These are phyloP conservation scores for Parastagonospora nodorum DNA, from an alignment of 2,329 filamentous ascomycete genomes.

Conservation along the genomic window DNA sequence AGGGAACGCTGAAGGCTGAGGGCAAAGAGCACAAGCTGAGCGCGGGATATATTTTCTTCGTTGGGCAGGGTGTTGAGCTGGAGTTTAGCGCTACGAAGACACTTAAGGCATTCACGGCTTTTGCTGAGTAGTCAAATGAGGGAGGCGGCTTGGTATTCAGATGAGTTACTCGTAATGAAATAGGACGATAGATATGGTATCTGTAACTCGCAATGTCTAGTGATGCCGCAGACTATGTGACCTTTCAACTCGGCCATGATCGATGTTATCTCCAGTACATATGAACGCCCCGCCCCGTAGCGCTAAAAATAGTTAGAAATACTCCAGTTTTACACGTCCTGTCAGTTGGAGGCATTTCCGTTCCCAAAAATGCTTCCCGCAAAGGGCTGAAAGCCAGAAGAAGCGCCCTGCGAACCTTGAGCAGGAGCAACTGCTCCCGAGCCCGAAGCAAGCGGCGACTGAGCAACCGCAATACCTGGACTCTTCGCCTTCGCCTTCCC, in stretches of 20 bases:
- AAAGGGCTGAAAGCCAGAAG: neutral
- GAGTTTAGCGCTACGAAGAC: conserved; percentile 51
- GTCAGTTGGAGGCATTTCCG: neutral
- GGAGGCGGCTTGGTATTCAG: conserved; percentile 10
- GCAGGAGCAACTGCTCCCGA: neutral
- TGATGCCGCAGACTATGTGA: too few relatives aligned
- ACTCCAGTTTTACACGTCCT: too few relatives aligned
- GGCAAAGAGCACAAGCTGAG: conserved; percentile 59
- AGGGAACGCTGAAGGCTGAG: conserved; percentile 61
- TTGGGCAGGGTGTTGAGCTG: conserved; percentile 63
- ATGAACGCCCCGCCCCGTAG: too few relatives aligned
- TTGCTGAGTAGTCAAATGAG: conserved; percentile 44
- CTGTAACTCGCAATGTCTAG: too few relatives aligned
- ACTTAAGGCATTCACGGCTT: conserved; percentile 57
- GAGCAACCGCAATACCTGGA: neutral
- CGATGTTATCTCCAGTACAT: too few relatives aligned
- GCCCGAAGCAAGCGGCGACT: neutral
- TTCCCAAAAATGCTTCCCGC: neutral
- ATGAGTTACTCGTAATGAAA: conserved; percentile 22
- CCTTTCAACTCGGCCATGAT: too few relatives aligned
- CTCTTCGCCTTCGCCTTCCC: neutral
- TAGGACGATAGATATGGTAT: neutral
- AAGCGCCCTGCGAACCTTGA: neutral
- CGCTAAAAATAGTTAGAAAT: too few relatives aligned
- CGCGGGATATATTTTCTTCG: conserved; percentile 69